phyloP scores from a whole-genome alignment of 345 rosid genomes.

The Hibiscus trionum region DNA sequence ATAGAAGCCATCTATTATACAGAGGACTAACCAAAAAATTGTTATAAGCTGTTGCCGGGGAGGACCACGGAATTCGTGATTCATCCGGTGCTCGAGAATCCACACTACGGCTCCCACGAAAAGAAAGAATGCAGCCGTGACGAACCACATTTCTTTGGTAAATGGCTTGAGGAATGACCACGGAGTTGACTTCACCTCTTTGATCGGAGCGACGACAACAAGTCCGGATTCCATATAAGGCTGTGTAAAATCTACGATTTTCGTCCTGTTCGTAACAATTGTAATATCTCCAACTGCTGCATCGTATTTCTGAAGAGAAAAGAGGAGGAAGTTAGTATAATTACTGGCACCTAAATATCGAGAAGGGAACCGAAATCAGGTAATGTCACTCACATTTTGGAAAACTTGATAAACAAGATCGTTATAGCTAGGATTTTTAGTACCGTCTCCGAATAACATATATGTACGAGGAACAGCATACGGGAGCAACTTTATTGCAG shows the following conservation, averaged over 20 bases:
- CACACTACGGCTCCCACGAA: conserved; percentile 86
- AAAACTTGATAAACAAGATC: conserved; percentile 53
- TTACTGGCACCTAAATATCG: not conserved
- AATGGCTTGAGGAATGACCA: conserved; percentile 98
- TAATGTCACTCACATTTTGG: conserved; percentile 36
- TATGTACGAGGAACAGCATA: conserved; percentile 73
- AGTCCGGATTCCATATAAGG: conserved; percentile 85
- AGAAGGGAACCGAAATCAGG: not conserved
- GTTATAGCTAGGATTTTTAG: conserved; percentile 53
- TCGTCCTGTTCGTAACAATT: conserved; percentile 68
- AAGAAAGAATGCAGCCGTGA: conserved; percentile 74
- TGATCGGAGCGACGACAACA: conserved; percentile 74
- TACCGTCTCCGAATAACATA: conserved; percentile 56
- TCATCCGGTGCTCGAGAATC: conserved; percentile 92
- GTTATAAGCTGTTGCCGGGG: conserved; percentile 81
- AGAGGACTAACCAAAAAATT: conserved; percentile 59
- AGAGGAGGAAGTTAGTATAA: conserved; percentile 13
- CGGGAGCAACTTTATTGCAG: conserved; percentile 72
- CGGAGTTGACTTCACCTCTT: conserved; percentile 58
- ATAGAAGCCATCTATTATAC: not conserved
- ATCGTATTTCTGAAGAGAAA: conserved; percentile 53
- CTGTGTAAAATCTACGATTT: conserved; percentile 83
- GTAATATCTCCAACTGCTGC: conserved; percentile 82
- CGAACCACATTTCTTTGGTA: conserved; percentile 74
- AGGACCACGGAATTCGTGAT: conserved; percentile 79